Evolutionary conservation across 139 green algal genomes (phyloP).

Genomic region (Tetradesmus lagerheimii): DNA sequence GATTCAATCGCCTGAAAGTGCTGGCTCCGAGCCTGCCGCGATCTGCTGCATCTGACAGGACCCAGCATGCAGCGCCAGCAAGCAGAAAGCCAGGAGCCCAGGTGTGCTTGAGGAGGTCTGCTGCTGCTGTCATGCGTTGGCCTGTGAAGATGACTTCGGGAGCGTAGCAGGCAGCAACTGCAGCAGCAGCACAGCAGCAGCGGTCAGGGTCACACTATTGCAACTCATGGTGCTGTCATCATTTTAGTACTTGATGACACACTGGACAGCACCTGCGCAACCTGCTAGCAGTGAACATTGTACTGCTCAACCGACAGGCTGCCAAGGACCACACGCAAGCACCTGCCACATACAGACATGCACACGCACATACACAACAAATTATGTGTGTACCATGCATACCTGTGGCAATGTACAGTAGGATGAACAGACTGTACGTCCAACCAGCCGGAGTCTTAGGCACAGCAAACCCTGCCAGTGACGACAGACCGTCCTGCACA

Average conservation of each 20-base stretch:
- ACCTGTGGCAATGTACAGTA: constrained; percentile 52
- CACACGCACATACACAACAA: neutral
- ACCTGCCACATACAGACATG: too few species aligned
- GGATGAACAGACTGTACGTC: constrained; percentile 31
- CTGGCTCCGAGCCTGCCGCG: constrained; percentile 63
- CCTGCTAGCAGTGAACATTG: too few species aligned
- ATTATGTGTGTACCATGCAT: neutral
- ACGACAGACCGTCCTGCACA: neutral
- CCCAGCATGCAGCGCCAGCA: constrained; percentile 44
- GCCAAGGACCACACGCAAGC: too few species aligned
- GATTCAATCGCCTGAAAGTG: constrained; percentile 65
- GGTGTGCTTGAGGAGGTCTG: constrained; percentile 49
- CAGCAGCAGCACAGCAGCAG: neutral
- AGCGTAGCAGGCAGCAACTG: constrained; percentile 36
- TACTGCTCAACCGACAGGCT: too few species aligned
- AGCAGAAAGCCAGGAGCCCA: constrained; percentile 59
- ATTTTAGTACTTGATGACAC: too few species aligned
- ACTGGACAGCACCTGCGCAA: too few species aligned
- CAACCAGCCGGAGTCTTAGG: constrained; percentile 33
- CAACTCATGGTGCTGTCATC: too few species aligned
- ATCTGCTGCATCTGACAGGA: constrained; percentile 63
- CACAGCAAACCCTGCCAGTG: neutral
- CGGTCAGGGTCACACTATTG: too few species aligned
- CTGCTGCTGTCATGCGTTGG: constrained; percentile 9
- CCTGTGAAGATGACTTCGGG: constrained; percentile 53